Percentiles rank a stretch among this genome's conserved stretches.
Evolutionary conservation across 306 rosid species (phyloP).

Genomic region (Crotalaria pallida): DNA sequence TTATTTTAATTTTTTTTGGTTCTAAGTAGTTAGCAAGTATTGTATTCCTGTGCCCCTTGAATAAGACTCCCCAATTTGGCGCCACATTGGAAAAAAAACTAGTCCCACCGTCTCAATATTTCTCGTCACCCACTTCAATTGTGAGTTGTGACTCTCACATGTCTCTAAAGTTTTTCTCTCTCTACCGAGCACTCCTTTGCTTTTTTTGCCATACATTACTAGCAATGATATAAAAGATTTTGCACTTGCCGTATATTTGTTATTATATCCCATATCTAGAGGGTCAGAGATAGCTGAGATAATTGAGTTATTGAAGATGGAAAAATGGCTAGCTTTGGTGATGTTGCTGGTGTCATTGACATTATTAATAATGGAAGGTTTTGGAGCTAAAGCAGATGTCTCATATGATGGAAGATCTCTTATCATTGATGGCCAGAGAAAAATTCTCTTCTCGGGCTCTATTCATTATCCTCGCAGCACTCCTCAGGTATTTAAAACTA

Average conservation of each 20-base stretch:
- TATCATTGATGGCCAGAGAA: slow-evolving; percentile 54
- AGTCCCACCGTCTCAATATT: neutral
- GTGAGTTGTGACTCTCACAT: slow-evolving; percentile 26
- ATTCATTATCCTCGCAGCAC: slow-evolving; percentile 91
- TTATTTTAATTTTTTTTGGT: too few relatives aligned
- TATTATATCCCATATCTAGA: neutral
- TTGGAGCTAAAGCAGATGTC: slow-evolving; percentile 19
- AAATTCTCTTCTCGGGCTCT: slow-evolving; percentile 68
- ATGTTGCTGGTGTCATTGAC: neutral
- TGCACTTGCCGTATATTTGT: neutral
- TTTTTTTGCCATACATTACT: neutral
- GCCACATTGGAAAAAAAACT: neutral
- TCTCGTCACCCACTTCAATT: slow-evolving; percentile 25
- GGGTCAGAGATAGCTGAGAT: neutral
- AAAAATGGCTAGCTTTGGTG: slow-evolving; percentile 23
- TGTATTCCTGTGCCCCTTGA: neutral
- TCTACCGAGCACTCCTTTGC: neutral
- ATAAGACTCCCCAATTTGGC: slow-evolving; percentile 1
- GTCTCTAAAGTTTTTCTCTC: neutral
- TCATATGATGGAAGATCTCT: slow-evolving; percentile 80
- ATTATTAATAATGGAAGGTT: neutral
- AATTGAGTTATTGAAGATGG: slow-evolving; percentile 9
- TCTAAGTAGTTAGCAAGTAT: neutral
- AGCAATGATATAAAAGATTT: neutral
- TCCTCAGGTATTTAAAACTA: slow-evolving; percentile 59